These are phyloP conservation scores for Singerocomus rubriflavus DNA, from an alignment of 1,284 basidiomycete species.

Conservation along the genomic window DNA sequence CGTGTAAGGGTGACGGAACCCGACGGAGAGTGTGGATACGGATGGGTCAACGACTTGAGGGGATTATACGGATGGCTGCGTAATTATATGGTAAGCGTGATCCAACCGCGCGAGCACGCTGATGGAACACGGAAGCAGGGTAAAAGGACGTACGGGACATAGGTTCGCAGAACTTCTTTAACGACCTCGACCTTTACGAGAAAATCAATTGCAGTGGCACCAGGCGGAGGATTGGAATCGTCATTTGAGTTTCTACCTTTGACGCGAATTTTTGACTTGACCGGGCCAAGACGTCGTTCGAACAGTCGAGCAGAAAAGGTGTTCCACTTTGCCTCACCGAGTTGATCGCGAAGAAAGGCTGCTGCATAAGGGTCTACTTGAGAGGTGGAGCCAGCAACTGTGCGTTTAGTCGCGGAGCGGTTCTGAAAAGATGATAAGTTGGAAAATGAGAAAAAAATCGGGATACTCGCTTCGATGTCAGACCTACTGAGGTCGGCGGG, in stretches of 20 bases:
- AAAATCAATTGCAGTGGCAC: constrained; percentile 48
- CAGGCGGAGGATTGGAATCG: constrained; percentile 27
- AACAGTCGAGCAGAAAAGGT: constrained; percentile 47
- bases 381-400: constrained; percentile 18
- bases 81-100: constrained; percentile 24
- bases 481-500: constrained; percentile 25
- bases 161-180: constrained; percentile 46
- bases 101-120: constrained; percentile 6
- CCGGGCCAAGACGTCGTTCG: constrained; percentile 42
- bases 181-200: constrained; percentile 52
- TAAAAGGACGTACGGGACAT: constrained; percentile 42
- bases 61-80: constrained; percentile 50
- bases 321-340: constrained; percentile 43
- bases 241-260: constrained; percentile 31
- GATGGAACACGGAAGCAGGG: constrained; percentile 4
- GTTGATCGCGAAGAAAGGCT: constrained; percentile 42
- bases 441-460: background rate
- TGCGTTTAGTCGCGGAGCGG: constrained; percentile 28
- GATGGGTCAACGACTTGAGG: constrained; percentile 45
- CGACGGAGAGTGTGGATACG: constrained; percentile 37
- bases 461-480: constrained; percentile 25
- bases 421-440: constrained; percentile 25
- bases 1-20: constrained; percentile 46
- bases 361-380: constrained; percentile 44
- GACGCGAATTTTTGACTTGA: constrained; percentile 35